Percentiles rank a stretch among this genome's conserved stretches.
Conservation (phyloP, 2,329 filamentous ascomycete species). For the Whalleya microplaca region DNA sequence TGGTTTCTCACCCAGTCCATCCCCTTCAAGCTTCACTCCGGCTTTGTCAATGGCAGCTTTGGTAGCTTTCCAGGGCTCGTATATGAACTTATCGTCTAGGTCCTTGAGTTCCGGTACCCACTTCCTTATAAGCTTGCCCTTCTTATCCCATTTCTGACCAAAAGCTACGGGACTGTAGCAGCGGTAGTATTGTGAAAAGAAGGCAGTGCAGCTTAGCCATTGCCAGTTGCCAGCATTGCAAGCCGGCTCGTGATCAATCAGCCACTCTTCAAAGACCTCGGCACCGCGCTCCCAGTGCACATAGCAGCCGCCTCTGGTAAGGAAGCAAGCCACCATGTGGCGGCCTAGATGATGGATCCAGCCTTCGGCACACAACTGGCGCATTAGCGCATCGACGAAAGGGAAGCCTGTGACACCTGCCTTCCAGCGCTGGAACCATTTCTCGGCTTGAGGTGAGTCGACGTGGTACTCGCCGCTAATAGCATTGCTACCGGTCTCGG, state of each 20-base stretch:
- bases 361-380: slow-evolving; percentile 70
- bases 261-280: slow-evolving; percentile 76
- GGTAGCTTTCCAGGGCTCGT: slow-evolving; percentile 78
- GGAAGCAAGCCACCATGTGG: slow-evolving; percentile 78
- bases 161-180: slow-evolving; percentile 74
- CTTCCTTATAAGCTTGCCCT: slow-evolving; percentile 64
- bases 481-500: slow-evolving; percentile 45
- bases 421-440: slow-evolving; percentile 71
- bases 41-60: slow-evolving; percentile 70
- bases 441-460: slow-evolving; percentile 64
- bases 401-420: slow-evolving; percentile 74
- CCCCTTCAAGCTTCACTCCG: slow-evolving; percentile 59
- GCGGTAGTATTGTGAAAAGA: slow-evolving; percentile 73
- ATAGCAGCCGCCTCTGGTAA: slow-evolving; percentile 80
- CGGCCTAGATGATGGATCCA: slow-evolving; percentile 82
- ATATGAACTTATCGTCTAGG: slow-evolving; percentile 71
- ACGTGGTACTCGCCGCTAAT: slow-evolving; percentile 65
- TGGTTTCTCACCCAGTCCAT: slow-evolving; percentile 46
- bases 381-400: slow-evolving; percentile 81
- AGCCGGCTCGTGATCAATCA: slow-evolving; percentile 75
- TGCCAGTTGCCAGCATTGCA: slow-evolving; percentile 80
- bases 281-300: slow-evolving; percentile 79
- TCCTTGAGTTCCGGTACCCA: slow-evolving; percentile 70
- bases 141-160: slow-evolving; percentile 74
- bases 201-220: slow-evolving; percentile 76